Evolutionary conservation across 495 filamentous ascomycete genomes (phyloP), one percentile per base, ranked within the genome.

Genomic region (Podospora australis): DNA sequence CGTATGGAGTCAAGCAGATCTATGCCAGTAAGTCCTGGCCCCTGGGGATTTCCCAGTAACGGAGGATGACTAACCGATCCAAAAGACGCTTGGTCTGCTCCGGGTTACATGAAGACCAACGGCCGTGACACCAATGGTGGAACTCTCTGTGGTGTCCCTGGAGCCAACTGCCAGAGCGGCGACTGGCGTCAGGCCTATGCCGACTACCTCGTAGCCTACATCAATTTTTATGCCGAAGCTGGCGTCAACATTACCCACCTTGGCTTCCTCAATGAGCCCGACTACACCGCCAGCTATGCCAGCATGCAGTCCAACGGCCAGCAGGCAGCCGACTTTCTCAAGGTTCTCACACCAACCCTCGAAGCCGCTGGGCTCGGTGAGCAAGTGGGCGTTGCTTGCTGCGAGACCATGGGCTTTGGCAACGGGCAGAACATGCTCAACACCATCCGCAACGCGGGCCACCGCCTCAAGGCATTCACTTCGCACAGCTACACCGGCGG

Each of bases 171-270:
- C 52, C 51, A 56, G 2, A 65, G 53, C 6, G 76, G 77, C 3
- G 73, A 79, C 53, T 81, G 76, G 75, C 66, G 65, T 44, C 71
- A 79, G 54, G 70, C 77, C 3, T 81, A 70, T 52, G 78, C 75
- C 13, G 61, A 79, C 52, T 78, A 77, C 57, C 60, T 80, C 5
- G 70, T 78, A 19, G 64, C 74, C 29, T 79, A 77, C 47, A 57
- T 74, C 23, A 57, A 71, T 36, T 72, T 68, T 55, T 82, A 81
- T 57, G 52, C 60, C 6, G 61, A 68, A 35, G 64, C 64, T n/a
- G 77, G 76, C 16, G 70, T 81, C 8, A 63, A 62, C 4, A 65
- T 81, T 29, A 69, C 71, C 4, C 70, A 75, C 57, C 56, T 73
- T 26, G 77, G 70, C 29, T 71, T 70, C 50, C 58, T 70, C 39